These are phyloP conservation scores for Forsythia suspensa DNA, from an alignment of 257 asterid genomes.

Conservation along the genomic window DNA sequence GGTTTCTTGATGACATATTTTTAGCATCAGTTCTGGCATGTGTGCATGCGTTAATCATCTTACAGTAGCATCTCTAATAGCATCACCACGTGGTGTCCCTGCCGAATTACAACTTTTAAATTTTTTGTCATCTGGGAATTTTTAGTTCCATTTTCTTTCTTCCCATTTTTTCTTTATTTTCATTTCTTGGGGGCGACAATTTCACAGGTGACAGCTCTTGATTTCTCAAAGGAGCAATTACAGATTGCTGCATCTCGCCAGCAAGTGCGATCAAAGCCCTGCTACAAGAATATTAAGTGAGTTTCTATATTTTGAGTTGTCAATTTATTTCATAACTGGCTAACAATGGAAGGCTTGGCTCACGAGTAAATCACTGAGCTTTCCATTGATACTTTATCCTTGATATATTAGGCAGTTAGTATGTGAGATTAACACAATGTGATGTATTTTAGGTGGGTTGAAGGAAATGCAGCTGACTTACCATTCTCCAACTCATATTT, in stretches of 20 bases:
- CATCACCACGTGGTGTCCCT: background rate
- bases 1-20: too few species aligned
- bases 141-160: background rate
- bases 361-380: background rate
- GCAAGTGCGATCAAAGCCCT: slow-evolving; percentile 48
- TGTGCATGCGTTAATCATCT: background rate
- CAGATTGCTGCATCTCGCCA: slow-evolving; percentile 73
- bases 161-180: background rate
- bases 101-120: background rate
- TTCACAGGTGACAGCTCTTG: slow-evolving; percentile 75
- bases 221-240: slow-evolving; percentile 82
- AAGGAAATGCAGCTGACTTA: slow-evolving; percentile 78
- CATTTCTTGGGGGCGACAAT: background rate
- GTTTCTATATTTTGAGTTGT: slow-evolving; percentile 32
- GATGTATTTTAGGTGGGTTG: slow-evolving; percentile 65
- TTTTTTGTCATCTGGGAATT: too few species aligned
- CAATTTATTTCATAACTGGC: slow-evolving; percentile 10
- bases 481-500: slow-evolving; percentile 69
- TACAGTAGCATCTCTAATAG: background rate
- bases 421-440: background rate
- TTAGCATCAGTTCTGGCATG: background rate
- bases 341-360: background rate
- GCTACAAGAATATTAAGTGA: slow-evolving; percentile 82
- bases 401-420: background rate
- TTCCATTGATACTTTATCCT: slow-evolving; percentile 5